These are phyloP conservation scores for Geotrichum siamense DNA, from an alignment of 1,139 yeast species.

Conservation along the genomic window DNA sequence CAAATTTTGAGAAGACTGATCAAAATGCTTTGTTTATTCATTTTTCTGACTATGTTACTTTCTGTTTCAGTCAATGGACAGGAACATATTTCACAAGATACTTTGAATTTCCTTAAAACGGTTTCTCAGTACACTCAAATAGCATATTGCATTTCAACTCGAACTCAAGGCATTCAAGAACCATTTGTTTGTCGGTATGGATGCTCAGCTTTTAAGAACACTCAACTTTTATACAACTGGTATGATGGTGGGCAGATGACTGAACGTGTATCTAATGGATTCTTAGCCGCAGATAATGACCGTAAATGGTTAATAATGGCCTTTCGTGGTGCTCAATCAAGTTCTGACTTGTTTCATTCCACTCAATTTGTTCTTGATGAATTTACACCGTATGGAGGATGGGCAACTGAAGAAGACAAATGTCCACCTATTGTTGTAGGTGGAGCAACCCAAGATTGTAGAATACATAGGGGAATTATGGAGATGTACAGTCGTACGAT, in stretches of 20 bases:
- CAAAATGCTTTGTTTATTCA: no score
- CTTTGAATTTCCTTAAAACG: conserved; percentile 14
- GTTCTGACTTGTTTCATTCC: conserved; percentile 43
- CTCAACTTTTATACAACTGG: conserved; percentile 17
- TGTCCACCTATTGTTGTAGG: conserved; percentile 22
- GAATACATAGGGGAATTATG: conserved; percentile 53
- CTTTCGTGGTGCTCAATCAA: conserved; percentile 54
- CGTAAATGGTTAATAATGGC: conserved; percentile 38
- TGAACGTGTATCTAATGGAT: conserved; percentile 21
- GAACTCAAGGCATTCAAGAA: conserved; percentile 12
- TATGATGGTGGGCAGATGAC: conserved; percentile 5
- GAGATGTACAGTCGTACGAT: conserved; percentile 33
- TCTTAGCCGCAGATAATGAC: conserved; percentile 40
- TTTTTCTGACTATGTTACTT: no score
- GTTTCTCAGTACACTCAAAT: conserved; percentile 18
- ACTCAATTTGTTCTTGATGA: conserved; percentile 6
- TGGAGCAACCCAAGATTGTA: conserved; percentile 42
- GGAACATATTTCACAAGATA: conserved; percentile 4
- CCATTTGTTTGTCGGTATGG: conserved; percentile 19
- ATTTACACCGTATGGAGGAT: conserved; percentile 9
- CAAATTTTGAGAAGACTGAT: no score
- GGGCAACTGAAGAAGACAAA: conserved; percentile 42
- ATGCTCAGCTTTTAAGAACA: conserved; percentile 17
- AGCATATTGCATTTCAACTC: conserved; percentile 18
- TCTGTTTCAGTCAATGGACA: no score